Evolutionary conservation across 2,329 filamentous ascomycete genomes (phyloP).

Genomic region (Torrubiella hemipterigena): DNA sequence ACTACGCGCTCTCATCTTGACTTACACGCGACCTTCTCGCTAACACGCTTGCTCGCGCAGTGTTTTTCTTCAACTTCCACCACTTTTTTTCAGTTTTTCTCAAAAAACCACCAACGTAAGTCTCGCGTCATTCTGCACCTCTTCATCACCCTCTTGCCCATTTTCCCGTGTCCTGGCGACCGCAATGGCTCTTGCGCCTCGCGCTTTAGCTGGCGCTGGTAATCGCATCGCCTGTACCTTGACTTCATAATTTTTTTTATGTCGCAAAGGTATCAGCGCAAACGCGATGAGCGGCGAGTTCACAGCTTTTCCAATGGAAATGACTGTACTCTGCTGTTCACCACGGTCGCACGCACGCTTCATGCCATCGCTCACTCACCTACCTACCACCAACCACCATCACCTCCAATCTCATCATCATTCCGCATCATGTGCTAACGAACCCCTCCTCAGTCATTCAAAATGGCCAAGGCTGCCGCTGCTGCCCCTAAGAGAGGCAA

Average conservation of each 20-base stretch:
- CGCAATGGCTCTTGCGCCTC: too few species aligned
- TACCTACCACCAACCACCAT: slow-evolving; percentile 12
- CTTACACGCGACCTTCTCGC: slow-evolving; percentile 2
- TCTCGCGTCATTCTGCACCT: slow-evolving; percentile 4
- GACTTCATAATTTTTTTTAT: too few species aligned
- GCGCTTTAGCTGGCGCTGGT: too few species aligned
- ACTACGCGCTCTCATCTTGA: slow-evolving; percentile 1
- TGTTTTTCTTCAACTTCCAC: slow-evolving; percentile 5
- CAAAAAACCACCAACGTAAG: slow-evolving; percentile 9
- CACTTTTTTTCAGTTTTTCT: slow-evolving; percentile 3
- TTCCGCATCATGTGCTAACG: slow-evolving; percentile 2
- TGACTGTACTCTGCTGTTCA: neutral
- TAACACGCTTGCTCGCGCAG: slow-evolving; percentile 6
- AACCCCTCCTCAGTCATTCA: slow-evolving; percentile 19
- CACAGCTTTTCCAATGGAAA: too few species aligned
- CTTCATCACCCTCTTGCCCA: neutral
- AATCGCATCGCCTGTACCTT: too few species aligned
- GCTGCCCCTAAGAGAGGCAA: slow-evolving; percentile 35
- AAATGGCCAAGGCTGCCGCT: slow-evolving; percentile 46
- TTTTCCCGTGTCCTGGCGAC: neutral
- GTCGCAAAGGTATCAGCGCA: too few species aligned
- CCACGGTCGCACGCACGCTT: neutral
- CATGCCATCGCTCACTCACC: neutral
- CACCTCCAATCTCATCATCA: neutral
- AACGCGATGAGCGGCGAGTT: too few species aligned